Base-by-base conservation (phyloP, 2,329 filamentous ascomycete species). In the Drechslerella stenobrocha region DNA sequence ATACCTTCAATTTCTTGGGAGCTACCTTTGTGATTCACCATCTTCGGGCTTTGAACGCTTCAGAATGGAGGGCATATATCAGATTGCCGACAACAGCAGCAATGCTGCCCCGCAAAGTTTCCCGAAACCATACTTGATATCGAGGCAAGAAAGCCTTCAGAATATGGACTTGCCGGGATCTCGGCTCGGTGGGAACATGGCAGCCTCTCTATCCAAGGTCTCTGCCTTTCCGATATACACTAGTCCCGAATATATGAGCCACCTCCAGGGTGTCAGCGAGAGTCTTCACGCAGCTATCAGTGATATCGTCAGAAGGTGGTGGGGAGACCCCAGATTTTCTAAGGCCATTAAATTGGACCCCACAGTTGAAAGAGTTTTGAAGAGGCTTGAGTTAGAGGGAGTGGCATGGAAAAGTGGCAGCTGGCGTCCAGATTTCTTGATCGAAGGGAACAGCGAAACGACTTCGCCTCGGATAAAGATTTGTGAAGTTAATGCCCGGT, bases 401-500 rank as follows among this genome's bases (percentile, higher is more conserved):
- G 51, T 70, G 13, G 56, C 69, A 9, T 59, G 46, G 18, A 26
- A 42, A 20, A 47, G 66, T 8, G 71, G 71, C 2, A 58, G 60
- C 50, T 78, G 76, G 75, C 72, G 77, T 15, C 77, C 78, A 4
- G 77, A 78, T 46, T 78, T 78, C 47, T 63, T 79, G 0, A 72
- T 79, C 1, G 71, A 75, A 1, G 46, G 72, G 11, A 35, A 40
- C 1, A 35, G 58, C 1, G 61, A 46, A 2, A 48, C 13, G 13
- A 56, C 9, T 76, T 73, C 42, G n/a, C 63, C 63, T 7, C 48
- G 15, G n/a, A 55, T 67, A 22, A 59, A 73, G 3, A 75, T 79
- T 3, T 77, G 77, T 1, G 78, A 79, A 22, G 78, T 79, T 30
- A 79, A 79, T 48, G 77, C 76, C 1, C 74, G 78, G 0, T 79